Conservation (phyloP, 495 filamentous ascomycete species). For the Glarea lozoyensis region DNA sequence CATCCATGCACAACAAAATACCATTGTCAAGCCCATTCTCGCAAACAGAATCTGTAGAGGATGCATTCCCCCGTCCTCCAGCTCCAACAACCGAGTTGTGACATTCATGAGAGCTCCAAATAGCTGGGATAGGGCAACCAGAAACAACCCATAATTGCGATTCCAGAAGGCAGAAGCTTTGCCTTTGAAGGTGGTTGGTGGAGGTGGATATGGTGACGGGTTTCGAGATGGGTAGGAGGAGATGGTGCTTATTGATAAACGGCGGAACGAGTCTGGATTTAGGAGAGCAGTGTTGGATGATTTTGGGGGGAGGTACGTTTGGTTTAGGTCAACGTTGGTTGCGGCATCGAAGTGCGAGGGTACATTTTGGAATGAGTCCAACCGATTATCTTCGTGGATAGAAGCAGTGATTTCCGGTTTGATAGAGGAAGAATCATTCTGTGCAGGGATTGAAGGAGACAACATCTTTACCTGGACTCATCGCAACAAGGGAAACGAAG, state of each 20-base stretch:
- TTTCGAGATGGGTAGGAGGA: constrained; percentile 11
- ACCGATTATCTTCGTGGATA: constrained; percentile 9
- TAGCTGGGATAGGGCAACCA: constrained; percentile 69
- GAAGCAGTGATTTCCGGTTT: not conserved
- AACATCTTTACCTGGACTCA: constrained; percentile 12
- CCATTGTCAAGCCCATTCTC: constrained; percentile 68
- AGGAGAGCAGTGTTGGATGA: constrained; percentile 9
- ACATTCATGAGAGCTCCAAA: constrained; percentile 90
- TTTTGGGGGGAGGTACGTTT: constrained; percentile 4
- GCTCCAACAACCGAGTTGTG: constrained; percentile 67
- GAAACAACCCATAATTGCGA: constrained; percentile 59
- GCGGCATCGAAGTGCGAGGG: constrained; percentile 18
- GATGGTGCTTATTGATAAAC: constrained; percentile 25
- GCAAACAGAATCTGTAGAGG: constrained; percentile 86
- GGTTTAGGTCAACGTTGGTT: constrained; percentile 13
- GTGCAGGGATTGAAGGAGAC: constrained; percentile 9
- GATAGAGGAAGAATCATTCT: constrained; percentile 6
- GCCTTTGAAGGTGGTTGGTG: constrained; percentile 23
- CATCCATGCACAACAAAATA: constrained; percentile 66
- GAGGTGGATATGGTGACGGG: constrained; percentile 12
- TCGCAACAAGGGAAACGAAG: constrained; percentile 7
- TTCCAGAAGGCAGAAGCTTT: constrained; percentile 27
- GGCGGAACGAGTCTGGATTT: constrained; percentile 21
- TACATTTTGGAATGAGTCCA: constrained; percentile 10
- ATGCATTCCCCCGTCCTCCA: constrained; percentile 65